phyloP scores from a whole-genome alignment of 148 eudicot species.

The Fallopia convolvulus region DNA sequence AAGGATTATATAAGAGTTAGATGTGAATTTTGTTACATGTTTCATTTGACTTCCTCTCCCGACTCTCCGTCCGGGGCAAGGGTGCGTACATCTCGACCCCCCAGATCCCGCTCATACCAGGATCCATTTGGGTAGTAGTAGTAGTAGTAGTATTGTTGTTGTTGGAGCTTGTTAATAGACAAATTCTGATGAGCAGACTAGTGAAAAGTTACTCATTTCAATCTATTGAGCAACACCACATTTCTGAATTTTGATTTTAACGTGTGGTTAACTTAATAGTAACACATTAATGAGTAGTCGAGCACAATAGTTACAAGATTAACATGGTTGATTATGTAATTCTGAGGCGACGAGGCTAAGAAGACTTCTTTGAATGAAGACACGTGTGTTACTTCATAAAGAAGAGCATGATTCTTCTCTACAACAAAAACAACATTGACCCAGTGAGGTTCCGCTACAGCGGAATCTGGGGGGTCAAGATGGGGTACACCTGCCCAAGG shows the following conservation, averaged over 20 bases:
- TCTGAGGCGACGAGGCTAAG: not conserved
- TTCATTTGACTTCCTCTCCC: not conserved
- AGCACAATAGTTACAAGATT: not conserved
- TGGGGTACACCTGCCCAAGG: no score
- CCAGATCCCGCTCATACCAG: no score
- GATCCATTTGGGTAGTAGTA: no score
- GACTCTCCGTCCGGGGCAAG: no score
- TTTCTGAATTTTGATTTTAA: not conserved
- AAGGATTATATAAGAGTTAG: not conserved
- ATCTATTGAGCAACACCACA: not conserved
- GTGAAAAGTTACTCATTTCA: not conserved
- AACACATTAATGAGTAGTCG: not conserved
- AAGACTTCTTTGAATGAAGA: not conserved
- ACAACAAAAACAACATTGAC: no score
- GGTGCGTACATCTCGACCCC: no score
- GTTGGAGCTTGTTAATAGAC: not conserved
- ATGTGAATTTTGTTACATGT: not conserved
- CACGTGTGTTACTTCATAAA: not conserved
- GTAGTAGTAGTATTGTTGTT: no score
- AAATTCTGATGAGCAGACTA: not conserved
- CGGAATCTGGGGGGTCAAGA: no score
- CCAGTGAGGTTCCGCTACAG: no score
- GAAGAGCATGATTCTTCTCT: not conserved
- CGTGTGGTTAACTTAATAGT: not conserved
- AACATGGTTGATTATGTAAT: not conserved